A percentile compares a stretch with the other conserved stretches of the same genome.
phyloP scores from a whole-genome alignment of 192 early-diverging fungal genomes.

The Phlyctochytrium bullatum region DNA sequence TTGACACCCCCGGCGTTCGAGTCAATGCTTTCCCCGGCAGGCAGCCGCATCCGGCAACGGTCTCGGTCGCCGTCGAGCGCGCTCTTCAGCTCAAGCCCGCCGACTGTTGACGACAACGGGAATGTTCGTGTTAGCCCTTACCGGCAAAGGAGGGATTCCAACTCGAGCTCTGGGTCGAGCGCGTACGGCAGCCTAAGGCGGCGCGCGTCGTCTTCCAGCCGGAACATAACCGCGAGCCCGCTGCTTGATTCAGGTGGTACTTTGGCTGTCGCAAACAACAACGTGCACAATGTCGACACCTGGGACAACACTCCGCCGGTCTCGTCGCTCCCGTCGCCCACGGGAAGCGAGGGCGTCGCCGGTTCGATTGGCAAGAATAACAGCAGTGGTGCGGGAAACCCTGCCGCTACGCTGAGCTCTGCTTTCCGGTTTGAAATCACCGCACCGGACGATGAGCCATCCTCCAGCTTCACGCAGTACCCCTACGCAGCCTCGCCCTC shows the following conservation, averaged over 20 bases:
- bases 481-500: not conserved
- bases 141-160: not conserved
- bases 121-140: not conserved
- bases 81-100: not conserved
- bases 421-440: constrained; percentile 3
- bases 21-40: not conserved
- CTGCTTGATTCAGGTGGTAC: not conserved
- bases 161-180: not conserved
- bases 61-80: not conserved
- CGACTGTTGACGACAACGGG: not conserved
- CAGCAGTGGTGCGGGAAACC: no score
- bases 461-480: not conserved
- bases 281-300: not conserved
- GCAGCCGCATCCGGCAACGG: not conserved
- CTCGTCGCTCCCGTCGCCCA: not conserved
- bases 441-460: constrained; percentile 2
- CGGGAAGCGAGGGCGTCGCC: not conserved
- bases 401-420: not conserved
- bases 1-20: not conserved
- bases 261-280: not conserved
- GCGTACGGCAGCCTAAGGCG: not conserved
- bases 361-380: not conserved
- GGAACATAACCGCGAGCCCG: not conserved
- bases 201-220: not conserved
- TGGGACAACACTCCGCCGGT: not conserved